phyloP scores from a whole-genome alignment of 2,329 filamentous ascomycete genomes.

The Kalaharituber pfeilii region DNA sequence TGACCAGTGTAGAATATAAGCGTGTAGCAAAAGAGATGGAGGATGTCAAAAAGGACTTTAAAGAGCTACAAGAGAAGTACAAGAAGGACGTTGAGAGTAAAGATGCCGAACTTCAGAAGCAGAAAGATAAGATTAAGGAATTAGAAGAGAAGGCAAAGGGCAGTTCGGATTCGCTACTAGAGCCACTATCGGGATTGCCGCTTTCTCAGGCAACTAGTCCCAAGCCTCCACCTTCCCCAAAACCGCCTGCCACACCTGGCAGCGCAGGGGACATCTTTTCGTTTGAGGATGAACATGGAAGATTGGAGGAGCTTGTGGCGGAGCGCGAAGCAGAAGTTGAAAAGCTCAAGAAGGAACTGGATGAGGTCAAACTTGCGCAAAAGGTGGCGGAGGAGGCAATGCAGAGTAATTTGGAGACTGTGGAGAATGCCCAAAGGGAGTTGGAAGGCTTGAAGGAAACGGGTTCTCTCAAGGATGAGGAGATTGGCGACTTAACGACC shows the following conservation, averaged over 20 bases:
- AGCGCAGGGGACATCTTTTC: conserved; percentile 66
- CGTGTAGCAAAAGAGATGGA: conserved; percentile 69
- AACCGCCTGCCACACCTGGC: conserved; percentile 22
- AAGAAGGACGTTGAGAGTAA: conserved; percentile 34
- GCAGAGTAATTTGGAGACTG: conserved; percentile 42
- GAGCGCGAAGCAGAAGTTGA: conserved; percentile 54
- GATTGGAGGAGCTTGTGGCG: conserved; percentile 57
- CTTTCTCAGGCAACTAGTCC: not conserved
- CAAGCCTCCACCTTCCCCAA: conserved; percentile 27
- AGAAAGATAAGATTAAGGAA: conserved; percentile 29
- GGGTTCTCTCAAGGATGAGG: conserved; percentile 33
- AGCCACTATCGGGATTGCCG: not conserved
- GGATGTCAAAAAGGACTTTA: conserved; percentile 55
- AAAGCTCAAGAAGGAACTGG: conserved; percentile 50
- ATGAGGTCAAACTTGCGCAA: conserved; percentile 51
- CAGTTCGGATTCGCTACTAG: not conserved
- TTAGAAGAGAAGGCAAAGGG: not conserved
- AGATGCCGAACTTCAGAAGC: conserved; percentile 44
- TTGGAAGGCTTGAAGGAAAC: conserved; percentile 39
- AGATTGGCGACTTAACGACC: conserved; percentile 26
- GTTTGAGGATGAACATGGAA: conserved; percentile 70
- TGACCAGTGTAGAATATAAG: conserved; percentile 89
- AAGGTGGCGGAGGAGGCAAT: conserved; percentile 53
- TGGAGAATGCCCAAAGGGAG: conserved; percentile 51
- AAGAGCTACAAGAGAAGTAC: conserved; percentile 42